Percentiles rank a stretch among this genome's conserved stretches.
Conservation (phyloP, 2,329 filamentous ascomycete species). For the Fusarium sp. region DNA sequence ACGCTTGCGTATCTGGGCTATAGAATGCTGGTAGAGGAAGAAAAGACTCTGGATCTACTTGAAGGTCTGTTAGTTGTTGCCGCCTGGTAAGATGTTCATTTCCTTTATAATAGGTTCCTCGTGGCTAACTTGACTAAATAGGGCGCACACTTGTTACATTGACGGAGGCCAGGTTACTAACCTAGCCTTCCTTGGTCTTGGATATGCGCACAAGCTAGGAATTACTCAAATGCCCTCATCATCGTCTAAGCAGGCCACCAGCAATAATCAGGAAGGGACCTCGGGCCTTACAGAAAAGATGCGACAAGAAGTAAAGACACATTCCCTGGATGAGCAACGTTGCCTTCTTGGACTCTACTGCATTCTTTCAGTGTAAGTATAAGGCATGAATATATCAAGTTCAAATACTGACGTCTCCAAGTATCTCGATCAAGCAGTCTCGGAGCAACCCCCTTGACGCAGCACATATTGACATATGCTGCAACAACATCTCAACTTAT, state of each 20-base stretch:
- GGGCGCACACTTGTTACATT: constrained; percentile 49
- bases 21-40: constrained; percentile 52
- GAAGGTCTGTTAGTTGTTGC: constrained; percentile 57
- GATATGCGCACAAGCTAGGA: constrained; percentile 53
- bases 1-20: constrained; percentile 54
- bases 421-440: constrained; percentile 50
- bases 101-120: too few species aligned
- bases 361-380: constrained; percentile 50
- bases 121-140: constrained; percentile 19
- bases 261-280: constrained; percentile 14
- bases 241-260: constrained; percentile 17
- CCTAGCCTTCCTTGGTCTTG: constrained; percentile 52
- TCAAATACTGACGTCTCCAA: constrained; percentile 29
- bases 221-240: constrained; percentile 41
- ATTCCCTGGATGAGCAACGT: constrained; percentile 51
- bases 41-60: constrained; percentile 54
- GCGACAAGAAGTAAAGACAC: constrained; percentile 33
- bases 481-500: constrained; percentile 43
- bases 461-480: constrained; percentile 47
- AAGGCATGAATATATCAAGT: not conserved
- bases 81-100: constrained; percentile 51
- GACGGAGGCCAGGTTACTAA: constrained; percentile 49
- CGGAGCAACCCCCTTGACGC: constrained; percentile 47
- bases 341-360: constrained; percentile 52
- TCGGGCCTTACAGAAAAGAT: constrained; percentile 29